These are phyloP conservation scores for Golubevia sp. DNA, from an alignment of 1,284 basidiomycete species.

Conservation along the genomic window DNA sequence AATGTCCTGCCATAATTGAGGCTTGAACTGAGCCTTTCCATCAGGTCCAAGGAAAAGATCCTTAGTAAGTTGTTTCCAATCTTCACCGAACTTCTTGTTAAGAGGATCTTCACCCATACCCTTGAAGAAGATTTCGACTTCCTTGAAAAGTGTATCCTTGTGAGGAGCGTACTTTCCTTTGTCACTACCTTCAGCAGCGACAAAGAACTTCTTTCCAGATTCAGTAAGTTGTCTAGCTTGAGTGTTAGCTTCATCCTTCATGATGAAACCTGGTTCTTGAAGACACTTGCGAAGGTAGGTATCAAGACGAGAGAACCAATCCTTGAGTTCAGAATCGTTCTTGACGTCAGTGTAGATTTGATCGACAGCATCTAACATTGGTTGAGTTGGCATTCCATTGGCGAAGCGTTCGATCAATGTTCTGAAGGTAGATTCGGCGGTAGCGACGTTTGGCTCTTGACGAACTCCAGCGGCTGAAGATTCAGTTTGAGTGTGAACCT, in stretches of 20 bases:
- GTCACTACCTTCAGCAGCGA: constrained; percentile 29
- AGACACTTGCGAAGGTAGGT: constrained; percentile 68
- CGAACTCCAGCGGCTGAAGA: constrained; percentile 36
- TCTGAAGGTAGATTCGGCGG: constrained; percentile 46
- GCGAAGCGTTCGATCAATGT: constrained; percentile 88
- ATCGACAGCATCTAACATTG: constrained; percentile 75
- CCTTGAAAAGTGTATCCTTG: constrained; percentile 44
- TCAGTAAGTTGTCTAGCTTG: constrained; percentile 63
- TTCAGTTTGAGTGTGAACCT: constrained; percentile 29
- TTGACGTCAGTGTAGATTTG: constrained; percentile 76
- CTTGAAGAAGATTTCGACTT: constrained; percentile 50
- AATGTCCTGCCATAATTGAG: constrained; percentile 80
- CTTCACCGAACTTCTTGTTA: constrained; percentile 51
- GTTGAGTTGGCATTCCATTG: constrained; percentile 69
- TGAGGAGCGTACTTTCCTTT: constrained; percentile 54
- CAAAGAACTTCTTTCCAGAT: constrained; percentile 48
- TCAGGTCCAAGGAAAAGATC: constrained; percentile 54
- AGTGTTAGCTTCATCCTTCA: constrained; percentile 73
- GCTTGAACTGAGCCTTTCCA: constrained; percentile 74
- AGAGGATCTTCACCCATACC: constrained; percentile 47
- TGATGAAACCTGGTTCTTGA: constrained; percentile 84
- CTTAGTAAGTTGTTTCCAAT: constrained; percentile 46
- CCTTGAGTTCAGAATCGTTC: constrained; percentile 74
- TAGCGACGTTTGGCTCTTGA: constrained; percentile 40
- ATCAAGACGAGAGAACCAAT: constrained; percentile 77